Percentiles rank a stretch among this genome's conserved stretches.
phyloP scores from a whole-genome alignment of 495 filamentous ascomycete genomes.

The Paragyromitra xinjiangensis region DNA sequence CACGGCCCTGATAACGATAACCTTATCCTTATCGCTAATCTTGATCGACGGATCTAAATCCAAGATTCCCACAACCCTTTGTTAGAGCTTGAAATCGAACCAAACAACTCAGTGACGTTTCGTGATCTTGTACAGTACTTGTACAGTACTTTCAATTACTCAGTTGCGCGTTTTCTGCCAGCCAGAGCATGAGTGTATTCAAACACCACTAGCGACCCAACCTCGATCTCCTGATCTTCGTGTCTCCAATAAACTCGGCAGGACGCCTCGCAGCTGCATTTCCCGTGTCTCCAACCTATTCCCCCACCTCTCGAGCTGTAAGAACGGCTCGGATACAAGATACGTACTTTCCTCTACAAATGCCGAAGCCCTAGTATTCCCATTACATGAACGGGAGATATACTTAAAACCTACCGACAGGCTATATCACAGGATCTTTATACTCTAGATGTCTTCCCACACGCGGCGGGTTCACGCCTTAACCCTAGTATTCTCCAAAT shows the following conservation, averaged over 20 bases:
- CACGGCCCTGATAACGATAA: neutral
- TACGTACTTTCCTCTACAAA: neutral
- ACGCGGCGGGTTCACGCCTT: neutral
- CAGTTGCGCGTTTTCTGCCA: constrained; percentile 1
- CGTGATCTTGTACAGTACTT: neutral
- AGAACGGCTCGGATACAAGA: neutral
- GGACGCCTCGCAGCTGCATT: neutral
- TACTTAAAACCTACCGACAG: neutral
- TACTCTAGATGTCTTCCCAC: neutral
- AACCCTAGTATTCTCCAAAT: neutral
- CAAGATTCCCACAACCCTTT: neutral
- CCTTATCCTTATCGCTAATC: constrained; percentile 15
- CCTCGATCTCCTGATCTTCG: neutral
- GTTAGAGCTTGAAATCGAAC: neutral
- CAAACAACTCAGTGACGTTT: neutral
- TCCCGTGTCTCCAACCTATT: neutral
- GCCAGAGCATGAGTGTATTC: neutral
- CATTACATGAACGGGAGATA: neutral
- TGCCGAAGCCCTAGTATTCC: neutral
- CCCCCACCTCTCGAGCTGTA: neutral
- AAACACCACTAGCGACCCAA: neutral
- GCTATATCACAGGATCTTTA: neutral
- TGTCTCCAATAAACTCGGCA: neutral
- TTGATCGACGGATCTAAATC: neutral
- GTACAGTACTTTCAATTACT: neutral